These are phyloP conservation scores for Mercurialis annua DNA, from an alignment of 345 rosid species.

Conservation along the genomic window DNA sequence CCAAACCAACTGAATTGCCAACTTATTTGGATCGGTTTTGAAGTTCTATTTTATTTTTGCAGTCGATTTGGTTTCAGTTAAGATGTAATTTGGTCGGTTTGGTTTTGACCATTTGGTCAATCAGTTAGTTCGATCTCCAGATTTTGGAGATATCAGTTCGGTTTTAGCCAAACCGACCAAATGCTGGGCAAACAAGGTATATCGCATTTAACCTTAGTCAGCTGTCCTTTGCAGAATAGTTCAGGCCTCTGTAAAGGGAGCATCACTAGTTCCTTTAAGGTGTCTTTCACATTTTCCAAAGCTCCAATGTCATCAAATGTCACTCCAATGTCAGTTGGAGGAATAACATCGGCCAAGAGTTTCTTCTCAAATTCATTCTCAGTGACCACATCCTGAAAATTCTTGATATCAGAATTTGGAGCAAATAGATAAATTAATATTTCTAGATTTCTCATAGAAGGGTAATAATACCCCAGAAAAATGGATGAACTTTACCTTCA, in stretches of 20 bases:
- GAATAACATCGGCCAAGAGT: conserved; percentile 93
- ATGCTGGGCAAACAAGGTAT: not conserved
- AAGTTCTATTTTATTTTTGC: no score
- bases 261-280: conserved; percentile 98
- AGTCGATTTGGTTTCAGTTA: no score
- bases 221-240: conserved; percentile 94
- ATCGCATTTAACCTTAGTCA: conserved; percentile 66
- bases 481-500: conserved; percentile 49
- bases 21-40: no score
- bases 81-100: no score
- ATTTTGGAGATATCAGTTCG: no score
- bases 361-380: conserved; percentile 99
- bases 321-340: conserved; percentile 93
- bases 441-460: not conserved
- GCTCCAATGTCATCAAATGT: conserved; percentile 98
- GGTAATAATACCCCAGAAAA: not conserved
- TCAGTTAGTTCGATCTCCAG: no score
- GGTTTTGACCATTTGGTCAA: no score
- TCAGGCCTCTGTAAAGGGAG: conserved; percentile 99
- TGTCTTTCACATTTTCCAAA: conserved; percentile 93
- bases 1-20: no score
- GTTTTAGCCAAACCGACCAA: no score
- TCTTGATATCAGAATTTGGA: not conserved
- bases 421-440: not conserved
- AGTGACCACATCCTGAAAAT: conserved; percentile 83